Evolutionary conservation across 208 protist species (phyloP), one percentile per base, ranked within the genome.

Genomic region (Jaenimonas drosophilae): DNA sequence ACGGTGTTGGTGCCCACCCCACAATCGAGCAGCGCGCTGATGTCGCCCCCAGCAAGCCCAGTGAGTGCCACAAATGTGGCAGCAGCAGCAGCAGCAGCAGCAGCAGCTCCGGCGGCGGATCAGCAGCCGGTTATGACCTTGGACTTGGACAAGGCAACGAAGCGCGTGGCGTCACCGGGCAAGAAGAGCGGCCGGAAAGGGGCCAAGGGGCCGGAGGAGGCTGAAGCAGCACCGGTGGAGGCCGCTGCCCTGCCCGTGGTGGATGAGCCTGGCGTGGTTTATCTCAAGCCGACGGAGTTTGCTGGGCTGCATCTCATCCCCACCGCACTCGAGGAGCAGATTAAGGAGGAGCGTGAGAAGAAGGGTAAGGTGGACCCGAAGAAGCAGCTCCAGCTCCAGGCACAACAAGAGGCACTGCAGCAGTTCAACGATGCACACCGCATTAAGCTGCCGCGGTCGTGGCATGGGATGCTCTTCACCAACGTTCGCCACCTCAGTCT

Each of bases 341-440:
- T 87, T 32, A 56, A 77, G 36, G 79, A 89, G 37, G 84, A 89
- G 49, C 56, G 38, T 32, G 77, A 86, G 54, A 72, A 76, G 41
- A 93, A 89, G 52, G 78, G 85, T 38, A 89, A 86, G 68, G 59
- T 73, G 29, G 85, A 88, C 51, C 60, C 64, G 2, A 87, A 89
- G 61, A 81, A 84, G 58, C 58, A 76, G 47, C 48, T 62, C 25
- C 76, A 84, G 62, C 54, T 77, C 21, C 86, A 90, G 58, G 55
- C 64, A 31, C 76, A 94, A 57, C 63, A 64, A 9, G 76, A 94
- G 25, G 43, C 45, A 26, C 49, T 88, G 17, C 61, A 69, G 19
- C 56, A 66, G 30, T 68, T 88, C 32, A 74, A 88, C 49, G 64
- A 70, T 19, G 50, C 70, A 23, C 72, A 84, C 52, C 79, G 63